Conservation (phyloP, 805 yeast species). For the Saturnispora mendoncae region DNA sequence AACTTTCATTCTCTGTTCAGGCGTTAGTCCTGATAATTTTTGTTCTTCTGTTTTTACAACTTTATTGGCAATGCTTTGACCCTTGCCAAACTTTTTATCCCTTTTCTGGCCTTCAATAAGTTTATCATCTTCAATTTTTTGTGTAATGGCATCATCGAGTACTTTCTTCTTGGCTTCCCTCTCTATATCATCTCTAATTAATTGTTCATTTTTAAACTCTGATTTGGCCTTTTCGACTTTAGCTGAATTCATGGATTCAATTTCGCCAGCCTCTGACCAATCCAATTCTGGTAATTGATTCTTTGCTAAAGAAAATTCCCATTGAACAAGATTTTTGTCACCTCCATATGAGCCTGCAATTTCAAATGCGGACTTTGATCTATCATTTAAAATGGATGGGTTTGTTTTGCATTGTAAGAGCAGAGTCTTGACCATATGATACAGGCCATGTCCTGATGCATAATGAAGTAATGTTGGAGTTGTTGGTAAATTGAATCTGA, state of each 20-base stretch:
- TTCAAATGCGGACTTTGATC: slow-evolving; percentile 64
- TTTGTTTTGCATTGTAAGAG: slow-evolving; percentile 60
- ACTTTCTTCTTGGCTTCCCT: neutral
- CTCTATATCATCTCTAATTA: neutral
- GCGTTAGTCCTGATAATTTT: slow-evolving; percentile 54
- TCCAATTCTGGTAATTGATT: slow-evolving; percentile 29
- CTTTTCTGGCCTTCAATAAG: neutral
- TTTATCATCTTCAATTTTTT: neutral
- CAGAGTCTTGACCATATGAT: slow-evolving; percentile 58
- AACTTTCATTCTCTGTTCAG: slow-evolving; percentile 63
- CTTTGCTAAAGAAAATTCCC: slow-evolving; percentile 61
- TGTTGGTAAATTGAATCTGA: slow-evolving; percentile 45
- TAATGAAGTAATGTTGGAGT: slow-evolving; percentile 74
- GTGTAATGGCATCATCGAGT: neutral
- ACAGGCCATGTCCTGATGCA: slow-evolving; percentile 60
- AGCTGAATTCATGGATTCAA: slow-evolving; percentile 48
- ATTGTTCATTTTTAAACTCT: neutral
- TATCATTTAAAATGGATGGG: slow-evolving; percentile 46
- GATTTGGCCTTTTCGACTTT: slow-evolving; percentile 35
- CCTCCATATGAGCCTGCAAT: slow-evolving; percentile 35
- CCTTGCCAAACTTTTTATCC: slow-evolving; percentile 26
- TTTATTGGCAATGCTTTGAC: slow-evolving; percentile 26
- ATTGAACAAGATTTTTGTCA: slow-evolving; percentile 52
- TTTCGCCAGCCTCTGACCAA: slow-evolving; percentile 51
- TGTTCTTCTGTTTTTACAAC: slow-evolving; percentile 27